Percentiles rank a stretch among this genome's conserved stretches.
These are phyloP conservation scores for Groenewaldozyma auringiensis DNA, from an alignment of 1,139 yeast genomes.

Conservation along the genomic window DNA sequence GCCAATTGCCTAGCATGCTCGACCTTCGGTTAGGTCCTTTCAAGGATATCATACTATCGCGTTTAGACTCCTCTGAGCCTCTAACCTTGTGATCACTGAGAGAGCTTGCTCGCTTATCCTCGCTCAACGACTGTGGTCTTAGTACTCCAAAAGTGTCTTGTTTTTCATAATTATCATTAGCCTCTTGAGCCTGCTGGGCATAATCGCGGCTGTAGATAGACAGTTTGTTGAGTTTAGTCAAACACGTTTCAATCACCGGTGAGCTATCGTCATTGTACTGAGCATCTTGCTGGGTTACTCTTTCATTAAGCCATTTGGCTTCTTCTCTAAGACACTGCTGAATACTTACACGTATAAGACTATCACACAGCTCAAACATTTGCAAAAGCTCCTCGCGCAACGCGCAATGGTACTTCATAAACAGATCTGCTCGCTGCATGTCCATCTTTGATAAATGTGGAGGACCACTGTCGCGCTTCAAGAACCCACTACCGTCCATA, in stretches of 20 bases:
- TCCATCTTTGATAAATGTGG: constrained; percentile 12
- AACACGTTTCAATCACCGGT: neutral
- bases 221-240: neutral
- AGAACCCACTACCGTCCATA: constrained; percentile 1
- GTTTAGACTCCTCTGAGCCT: neutral
- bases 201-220: neutral
- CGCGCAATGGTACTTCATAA: constrained; percentile 21
- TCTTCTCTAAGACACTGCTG: constrained; percentile 22
- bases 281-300: neutral
- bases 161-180: neutral
- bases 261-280: neutral
- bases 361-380: constrained; percentile 21
- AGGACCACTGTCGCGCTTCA: neutral
- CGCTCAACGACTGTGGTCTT: neutral
- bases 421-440: constrained; percentile 19
- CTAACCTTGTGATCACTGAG: neutral
- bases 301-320: constrained; percentile 19
- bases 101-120: too few species aligned
- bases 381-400: constrained; percentile 26
- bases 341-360: constrained; percentile 19
- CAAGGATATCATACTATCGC: neutral
- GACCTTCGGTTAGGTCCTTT: constrained; percentile 1
- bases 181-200: neutral
- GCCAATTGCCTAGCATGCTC: constrained; percentile 2
- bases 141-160: neutral